Base-by-base conservation (phyloP, 129 eudicot genomes). In the Gnaphalium uliginosum region DNA sequence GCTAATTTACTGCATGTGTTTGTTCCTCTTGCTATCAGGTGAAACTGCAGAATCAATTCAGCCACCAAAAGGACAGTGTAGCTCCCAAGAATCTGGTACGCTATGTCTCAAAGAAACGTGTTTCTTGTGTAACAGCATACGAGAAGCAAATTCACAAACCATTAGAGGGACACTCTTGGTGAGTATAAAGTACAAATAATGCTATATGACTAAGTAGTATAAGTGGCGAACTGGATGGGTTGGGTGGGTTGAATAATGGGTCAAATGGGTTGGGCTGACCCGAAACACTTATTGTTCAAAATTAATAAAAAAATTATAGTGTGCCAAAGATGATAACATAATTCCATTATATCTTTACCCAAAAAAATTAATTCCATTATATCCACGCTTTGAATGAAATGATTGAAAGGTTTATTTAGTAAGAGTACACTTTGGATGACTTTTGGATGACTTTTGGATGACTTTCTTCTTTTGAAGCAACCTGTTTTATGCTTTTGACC, bases 141-240 rank as follows among this genome's bases (percentile, higher is more conserved):
- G 96, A 25, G 96, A 93, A 86, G 90, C 87, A 30, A 79, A 85
- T 60, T 74, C 89, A 17, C 83, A 88, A 84, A 91, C 90, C 5
- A 94, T 94, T 56, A 81, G 92, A 82, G 99, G 97, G 62, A 94
- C 99, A 37, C 80, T 94, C 48, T 87, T 94, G 97, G 98, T 94
- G 76, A 83, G 87, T 50, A 66, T 19, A 27, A 54, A 63, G n/a
- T 72, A 24, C 59, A 70, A 4, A 6, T 53, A 58, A 27, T 72
- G 24, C 17, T 71, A 33, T 72, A 72, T 30, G 19, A 68, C 65
- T 21, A 68, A 30, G 57, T 71, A 32, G 5, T 29, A 25, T 0
- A 48, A 41, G 59, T 5, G n/a, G 26, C 69, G 37, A 59, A 18
- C 21, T 14, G 37, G 32, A 4, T 35, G 13, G 9, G n/a, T 56